Evolutionary conservation across 2,329 filamentous ascomycete genomes (phyloP).

Genomic region (Capronia americana): DNA sequence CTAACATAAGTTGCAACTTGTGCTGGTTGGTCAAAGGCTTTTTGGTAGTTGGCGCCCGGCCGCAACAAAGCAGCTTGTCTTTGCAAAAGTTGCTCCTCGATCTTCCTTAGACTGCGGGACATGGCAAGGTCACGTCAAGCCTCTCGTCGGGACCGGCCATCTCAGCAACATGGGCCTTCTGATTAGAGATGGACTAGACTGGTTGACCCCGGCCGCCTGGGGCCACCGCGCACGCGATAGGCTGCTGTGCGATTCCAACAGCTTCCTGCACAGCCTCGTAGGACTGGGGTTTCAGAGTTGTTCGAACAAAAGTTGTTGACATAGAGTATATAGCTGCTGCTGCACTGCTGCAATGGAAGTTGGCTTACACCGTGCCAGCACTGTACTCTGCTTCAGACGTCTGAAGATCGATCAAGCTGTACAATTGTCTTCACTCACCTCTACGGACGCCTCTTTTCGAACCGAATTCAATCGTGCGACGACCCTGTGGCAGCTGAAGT

Average conservation of each 20-base stretch:
- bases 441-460: neutral
- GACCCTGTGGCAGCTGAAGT: neutral
- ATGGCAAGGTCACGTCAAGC: neutral
- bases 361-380: neutral
- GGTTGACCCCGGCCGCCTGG: neutral
- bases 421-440: neutral
- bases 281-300: neutral
- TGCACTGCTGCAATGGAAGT: neutral
- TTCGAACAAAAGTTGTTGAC: slow-evolving; percentile 23
- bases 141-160: neutral
- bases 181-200: neutral
- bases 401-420: neutral
- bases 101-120: neutral
- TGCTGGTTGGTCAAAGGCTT: neutral
- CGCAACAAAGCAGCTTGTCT: neutral
- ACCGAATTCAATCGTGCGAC: neutral
- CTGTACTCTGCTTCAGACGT: neutral
- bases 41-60: neutral
- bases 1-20: neutral
- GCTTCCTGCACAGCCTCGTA: neutral
- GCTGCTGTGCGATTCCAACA: neutral
- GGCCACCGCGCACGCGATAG: neutral
- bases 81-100: neutral
- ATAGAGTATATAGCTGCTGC: slow-evolving; percentile 8
- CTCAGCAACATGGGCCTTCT: neutral